Base-by-base conservation (phyloP, 2,329 filamentous ascomycete genomes). In the Fusarium sp. region DNA sequence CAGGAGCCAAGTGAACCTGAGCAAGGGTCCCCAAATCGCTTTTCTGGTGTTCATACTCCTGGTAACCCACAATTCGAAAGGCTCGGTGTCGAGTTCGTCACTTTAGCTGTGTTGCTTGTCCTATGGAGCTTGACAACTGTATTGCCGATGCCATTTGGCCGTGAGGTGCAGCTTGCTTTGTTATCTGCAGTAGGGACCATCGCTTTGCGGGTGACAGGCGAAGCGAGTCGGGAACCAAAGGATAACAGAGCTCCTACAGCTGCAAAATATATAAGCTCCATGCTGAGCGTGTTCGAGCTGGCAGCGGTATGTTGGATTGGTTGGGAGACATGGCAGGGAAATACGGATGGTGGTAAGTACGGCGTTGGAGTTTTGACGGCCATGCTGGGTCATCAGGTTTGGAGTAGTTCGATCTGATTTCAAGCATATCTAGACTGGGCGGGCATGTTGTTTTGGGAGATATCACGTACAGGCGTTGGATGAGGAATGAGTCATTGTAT, bases 231-330 rank as follows among this genome's bases (percentile, higher is more conserved):
- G 5, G 58, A 71, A 13, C 60, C 47, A 41, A 66, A 48, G 12
- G 57, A 66, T 12, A 56, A 63, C 21, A 55, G 55, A 14, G 48
- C 45, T 0, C 77, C 75, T 1, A 70, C 63, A 9, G 60, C 66
- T 9, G 68, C 69, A 10, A 72, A 62, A 3, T 75, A 74, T 6
- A 32, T 75, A 5, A 63, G 74, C 13, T 77, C 78, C 11, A 70
- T 72, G 5, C 37, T 80, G 23, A 77, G 77, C 11, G 76, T 79
- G 1, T 53, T 71, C 1, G 79, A 81, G 62, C 58, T 81, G 9
- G 74, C 75, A 1, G 74, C 73, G 16, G 59, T 80, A 3, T 81
- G 78, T 61, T 80, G 78, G 78, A 69, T 79, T 7, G 77, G 67
- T 2, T 77, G 75, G 66, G 71, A 78, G 49, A 71, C 76, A 11